Conservation (phyloP, 495 filamentous ascomycete species). For the Cryomyces antarcticus region DNA sequence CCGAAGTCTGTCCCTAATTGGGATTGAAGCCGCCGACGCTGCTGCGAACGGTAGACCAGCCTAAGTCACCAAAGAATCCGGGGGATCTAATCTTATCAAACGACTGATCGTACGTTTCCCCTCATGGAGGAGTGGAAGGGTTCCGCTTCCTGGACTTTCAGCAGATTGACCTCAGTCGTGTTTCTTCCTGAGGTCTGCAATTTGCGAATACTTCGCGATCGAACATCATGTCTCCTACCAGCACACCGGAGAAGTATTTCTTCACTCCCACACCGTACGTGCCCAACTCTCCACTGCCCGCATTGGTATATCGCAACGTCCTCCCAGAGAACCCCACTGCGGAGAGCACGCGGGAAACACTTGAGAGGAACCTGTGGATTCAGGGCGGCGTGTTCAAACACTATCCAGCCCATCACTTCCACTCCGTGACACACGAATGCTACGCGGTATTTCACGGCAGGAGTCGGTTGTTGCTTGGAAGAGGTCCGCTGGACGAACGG, state of each 20-base stretch:
- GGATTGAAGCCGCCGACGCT: no score
- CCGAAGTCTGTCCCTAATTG: no score
- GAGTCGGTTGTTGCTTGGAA: conserved; percentile 16
- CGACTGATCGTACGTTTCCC: no score
- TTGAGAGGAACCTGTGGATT: conserved; percentile 20
- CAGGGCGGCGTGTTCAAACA: conserved; percentile 21
- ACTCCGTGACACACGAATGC: conserved; percentile 21
- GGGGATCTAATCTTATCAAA: no score
- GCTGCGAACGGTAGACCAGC: no score
- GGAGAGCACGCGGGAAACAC: conserved; percentile 7
- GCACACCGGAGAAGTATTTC: conserved; percentile 10
- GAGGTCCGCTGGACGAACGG: conserved; percentile 16
- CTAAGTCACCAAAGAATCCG: no score
- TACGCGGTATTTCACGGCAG: conserved; percentile 20
- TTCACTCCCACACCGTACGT: conserved; percentile 17
- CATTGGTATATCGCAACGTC: conserved; percentile 21
- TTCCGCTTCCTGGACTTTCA: no score
- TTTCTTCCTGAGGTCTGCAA: no score
- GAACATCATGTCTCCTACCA: background rate
- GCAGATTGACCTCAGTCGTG: no score
- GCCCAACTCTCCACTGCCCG: conserved; percentile 21
- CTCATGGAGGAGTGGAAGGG: no score
- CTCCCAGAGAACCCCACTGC: conserved; percentile 11
- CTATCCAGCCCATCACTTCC: conserved; percentile 18
- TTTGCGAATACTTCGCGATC: no score